These are phyloP conservation scores for Blastobotrys attinorum DNA, from an alignment of 805 yeast species.

Conservation along the genomic window DNA sequence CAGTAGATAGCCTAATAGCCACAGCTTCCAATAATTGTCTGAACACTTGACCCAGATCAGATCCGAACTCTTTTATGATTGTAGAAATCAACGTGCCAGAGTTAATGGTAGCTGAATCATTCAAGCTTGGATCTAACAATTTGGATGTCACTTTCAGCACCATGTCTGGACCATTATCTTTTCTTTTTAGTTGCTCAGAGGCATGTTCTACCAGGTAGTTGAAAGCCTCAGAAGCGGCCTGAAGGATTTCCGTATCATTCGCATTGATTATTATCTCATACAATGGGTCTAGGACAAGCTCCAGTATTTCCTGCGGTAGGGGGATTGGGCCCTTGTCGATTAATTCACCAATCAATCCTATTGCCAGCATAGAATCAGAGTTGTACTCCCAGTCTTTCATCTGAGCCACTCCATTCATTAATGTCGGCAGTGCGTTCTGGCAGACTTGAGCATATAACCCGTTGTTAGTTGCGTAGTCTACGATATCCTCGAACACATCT, in stretches of 20 bases:
- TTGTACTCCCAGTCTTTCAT: conserved; percentile 41
- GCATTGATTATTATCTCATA: conserved; percentile 41
- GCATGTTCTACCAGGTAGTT: conserved; percentile 46
- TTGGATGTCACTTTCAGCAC: conserved; percentile 60
- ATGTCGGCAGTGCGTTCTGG: conserved; percentile 44
- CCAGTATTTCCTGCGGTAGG: conserved; percentile 17
- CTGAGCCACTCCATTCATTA: conserved; percentile 30
- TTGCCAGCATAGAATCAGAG: conserved; percentile 49
- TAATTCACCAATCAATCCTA: conserved; percentile 37
- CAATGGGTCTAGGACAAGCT: conserved; percentile 30
- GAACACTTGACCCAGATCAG: conserved; percentile 32
- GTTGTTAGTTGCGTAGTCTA: conserved; percentile 38
- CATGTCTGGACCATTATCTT: conserved; percentile 42
- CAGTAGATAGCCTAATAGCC: conserved; percentile 53
- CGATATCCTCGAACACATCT: conserved; percentile 57
- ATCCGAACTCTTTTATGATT: conserved; percentile 45
- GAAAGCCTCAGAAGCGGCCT: conserved; percentile 68
- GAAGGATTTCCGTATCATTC: conserved; percentile 70
- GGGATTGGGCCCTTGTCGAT: conserved; percentile 22
- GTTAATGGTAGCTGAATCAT: conserved; percentile 76
- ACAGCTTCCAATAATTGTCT: conserved; percentile 66
- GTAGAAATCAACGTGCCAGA: conserved; percentile 62
- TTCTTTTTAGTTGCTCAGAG: conserved; percentile 22
- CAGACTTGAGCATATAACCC: conserved; percentile 40
- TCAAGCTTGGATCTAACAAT: conserved; percentile 59